Evolutionary conservation across 352 stramenopile genomes (phyloP).

Genomic region (Achlya hypogyna): DNA sequence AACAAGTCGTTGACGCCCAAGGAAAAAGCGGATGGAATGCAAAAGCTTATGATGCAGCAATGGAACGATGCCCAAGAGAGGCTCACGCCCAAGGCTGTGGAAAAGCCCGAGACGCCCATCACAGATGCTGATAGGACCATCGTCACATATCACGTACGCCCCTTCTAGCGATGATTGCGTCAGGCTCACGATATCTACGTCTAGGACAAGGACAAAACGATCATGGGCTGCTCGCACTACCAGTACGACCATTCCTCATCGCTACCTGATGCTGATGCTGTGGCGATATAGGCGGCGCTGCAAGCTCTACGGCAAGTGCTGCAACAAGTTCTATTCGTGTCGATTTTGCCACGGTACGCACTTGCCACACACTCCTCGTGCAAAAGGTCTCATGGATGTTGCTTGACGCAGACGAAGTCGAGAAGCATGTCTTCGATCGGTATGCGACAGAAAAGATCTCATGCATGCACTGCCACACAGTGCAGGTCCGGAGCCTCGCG

Average conservation of each 20-base stretch:
- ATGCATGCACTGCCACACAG: constrained; percentile 87
- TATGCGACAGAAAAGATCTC: constrained; percentile 91
- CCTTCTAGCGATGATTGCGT: not conserved
- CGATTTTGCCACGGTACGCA: constrained; percentile 81
- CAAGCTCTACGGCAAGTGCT: constrained; percentile 83
- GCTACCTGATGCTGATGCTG: not conserved
- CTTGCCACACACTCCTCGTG: too few relatives aligned
- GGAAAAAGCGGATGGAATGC: constrained; percentile 72
- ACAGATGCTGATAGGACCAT: constrained; percentile 10
- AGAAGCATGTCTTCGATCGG: constrained; percentile 88
- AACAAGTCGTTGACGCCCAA: constrained; percentile 66
- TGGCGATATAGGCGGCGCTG: constrained; percentile 36
- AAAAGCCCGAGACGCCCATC: constrained; percentile 15
- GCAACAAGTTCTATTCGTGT: constrained; percentile 82
- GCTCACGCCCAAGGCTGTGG: constrained; percentile 17
- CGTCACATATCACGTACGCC: constrained; percentile 16
- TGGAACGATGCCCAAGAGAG: constrained; percentile 69
- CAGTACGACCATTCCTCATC: constrained; percentile 30
- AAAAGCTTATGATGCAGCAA: constrained; percentile 82
- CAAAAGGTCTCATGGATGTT: too few relatives aligned
- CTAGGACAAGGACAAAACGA: constrained; percentile 48
- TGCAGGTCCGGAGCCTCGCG: constrained; percentile 49
- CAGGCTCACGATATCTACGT: not conserved
- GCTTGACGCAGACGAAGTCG: constrained; percentile 35
- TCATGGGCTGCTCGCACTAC: constrained; percentile 83